Evolutionary conservation across 352 stramenopile genomes (phyloP), one percentile per base, ranked within the genome.

Genomic region (Phytophthora kernoviae): DNA sequence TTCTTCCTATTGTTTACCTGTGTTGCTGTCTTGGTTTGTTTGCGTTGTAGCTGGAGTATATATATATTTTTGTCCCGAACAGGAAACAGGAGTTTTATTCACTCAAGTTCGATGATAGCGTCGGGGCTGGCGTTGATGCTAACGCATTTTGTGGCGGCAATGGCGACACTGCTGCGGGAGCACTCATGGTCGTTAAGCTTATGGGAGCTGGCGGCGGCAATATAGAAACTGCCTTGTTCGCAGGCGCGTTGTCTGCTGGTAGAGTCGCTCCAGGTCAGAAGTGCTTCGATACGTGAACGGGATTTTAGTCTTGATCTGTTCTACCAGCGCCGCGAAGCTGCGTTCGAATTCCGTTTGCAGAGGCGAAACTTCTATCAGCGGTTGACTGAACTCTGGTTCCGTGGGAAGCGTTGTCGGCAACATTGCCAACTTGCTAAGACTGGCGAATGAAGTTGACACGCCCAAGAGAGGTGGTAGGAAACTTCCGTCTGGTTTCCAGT

Each of bases 291-390:
- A 78, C 21, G 50, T 30, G 34, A 86, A 79, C 5, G 62, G 21
- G 8, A 87, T 65, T 39, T 75, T 75, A 14, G 50, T 45, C 37
- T 52, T 58, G 21, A 91, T 58, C 20, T 82, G 65, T 9, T 64
- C 68, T 12, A 91, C 66, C 5, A 91, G 73, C 6, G 64, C 56
- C 12, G 50, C 70, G 48, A 91, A 93, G 46, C 77, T 82, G 48
- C 73, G 75, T 50, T 93, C 79, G 42, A 93, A 90, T 47, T 91
- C 81, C 34, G 69, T 63, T 50, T 93, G 84, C 17, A 93, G 67
- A 15, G 81, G 77, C 27, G 84, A 89, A 0, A 82, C 47, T 41
- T 59, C 41, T 8, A 62, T 11, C 47, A 59, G 24, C 24, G 52
- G 20, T 21, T 4, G 14, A 20, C 24, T 10, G n/a, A 26, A 36